Evolutionary conservation across 306 rosid species (phyloP).

Genomic region (Delonix regia): DNA sequence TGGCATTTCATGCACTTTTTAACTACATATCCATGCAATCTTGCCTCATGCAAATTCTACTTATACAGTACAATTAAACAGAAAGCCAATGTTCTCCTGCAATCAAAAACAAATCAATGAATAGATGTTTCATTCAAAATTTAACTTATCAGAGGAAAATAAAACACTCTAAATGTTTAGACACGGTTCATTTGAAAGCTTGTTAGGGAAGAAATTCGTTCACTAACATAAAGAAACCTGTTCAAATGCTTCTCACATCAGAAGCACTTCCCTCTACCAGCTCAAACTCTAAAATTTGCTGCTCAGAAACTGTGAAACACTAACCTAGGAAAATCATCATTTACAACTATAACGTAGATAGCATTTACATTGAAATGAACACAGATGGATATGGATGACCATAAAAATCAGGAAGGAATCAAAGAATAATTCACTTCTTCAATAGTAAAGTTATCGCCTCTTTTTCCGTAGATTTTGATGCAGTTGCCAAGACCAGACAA

Average conservation of each 20-base stretch:
- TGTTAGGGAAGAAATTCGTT: constrained; percentile 4
- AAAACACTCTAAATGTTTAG: not conserved
- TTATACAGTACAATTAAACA: not conserved
- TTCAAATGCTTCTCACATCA: constrained; percentile 46
- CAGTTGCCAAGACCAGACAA: constrained; percentile 81
- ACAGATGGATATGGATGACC: constrained; percentile 49
- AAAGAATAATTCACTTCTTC: constrained; percentile 58
- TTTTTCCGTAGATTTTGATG: constrained; percentile 69
- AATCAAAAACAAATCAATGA: not conserved
- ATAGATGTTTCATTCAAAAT: not conserved
- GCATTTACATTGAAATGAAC: constrained; percentile 61
- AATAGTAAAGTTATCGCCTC: constrained; percentile 55
- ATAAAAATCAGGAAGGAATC: constrained; percentile 58
- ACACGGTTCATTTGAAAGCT: constrained; percentile 37
- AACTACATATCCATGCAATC: not conserved
- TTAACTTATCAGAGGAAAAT: not conserved
- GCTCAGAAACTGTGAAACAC: constrained; percentile 59
- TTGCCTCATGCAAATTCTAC: not conserved
- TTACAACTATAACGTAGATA: constrained; percentile 61
- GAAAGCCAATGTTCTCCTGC: not conserved
- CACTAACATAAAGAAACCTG: constrained; percentile 38
- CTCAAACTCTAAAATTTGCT: constrained; percentile 43
- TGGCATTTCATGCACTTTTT: not conserved
- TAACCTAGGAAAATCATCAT: constrained; percentile 62
- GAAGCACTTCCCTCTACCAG: constrained; percentile 40